Conservation (phyloP, 768 basidiomycete species). For the Pleurotus salmoneostramineus region DNA sequence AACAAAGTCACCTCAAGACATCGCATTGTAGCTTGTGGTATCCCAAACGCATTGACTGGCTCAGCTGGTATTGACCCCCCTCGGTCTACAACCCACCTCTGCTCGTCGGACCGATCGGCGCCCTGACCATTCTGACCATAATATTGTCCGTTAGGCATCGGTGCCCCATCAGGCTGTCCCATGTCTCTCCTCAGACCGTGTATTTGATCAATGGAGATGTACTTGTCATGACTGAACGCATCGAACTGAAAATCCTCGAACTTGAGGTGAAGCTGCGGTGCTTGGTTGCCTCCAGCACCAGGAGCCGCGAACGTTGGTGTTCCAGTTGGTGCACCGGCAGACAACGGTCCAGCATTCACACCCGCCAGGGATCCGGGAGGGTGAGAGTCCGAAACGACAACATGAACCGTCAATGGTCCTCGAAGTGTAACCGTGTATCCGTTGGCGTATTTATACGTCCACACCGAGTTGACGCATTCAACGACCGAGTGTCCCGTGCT, state of each 20-base stretch:
- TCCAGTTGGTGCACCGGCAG: background rate
- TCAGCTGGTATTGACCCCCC: conserved; percentile 69
- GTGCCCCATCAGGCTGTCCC: conserved; percentile 14
- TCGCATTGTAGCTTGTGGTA: conserved; percentile 86
- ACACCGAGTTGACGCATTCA: conserved; percentile 69
- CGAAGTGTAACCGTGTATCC: conserved; percentile 77
- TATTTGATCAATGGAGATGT: conserved; percentile 63
- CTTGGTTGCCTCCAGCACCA: background rate
- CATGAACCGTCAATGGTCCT: conserved; percentile 69
- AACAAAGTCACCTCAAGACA: conserved; percentile 65
- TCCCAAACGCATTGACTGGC: conserved; percentile 85
- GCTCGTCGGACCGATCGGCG: conserved; percentile 66
- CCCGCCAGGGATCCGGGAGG: conserved; percentile 20
- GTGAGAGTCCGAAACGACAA: conserved; percentile 35
- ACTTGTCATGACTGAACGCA: conserved; percentile 71
- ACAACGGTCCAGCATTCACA: too few species aligned
- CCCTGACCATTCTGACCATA: conserved; percentile 34
- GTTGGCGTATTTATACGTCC: conserved; percentile 80
- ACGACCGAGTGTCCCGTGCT: conserved; percentile 49
- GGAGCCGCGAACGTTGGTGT: conserved; percentile 6
- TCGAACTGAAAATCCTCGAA: conserved; percentile 77
- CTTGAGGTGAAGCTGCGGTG: conserved; percentile 39
- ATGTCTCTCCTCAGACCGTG: conserved; percentile 40
- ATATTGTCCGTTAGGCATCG: conserved; percentile 20
- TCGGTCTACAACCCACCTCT: conserved; percentile 50